Evolutionary conservation across 345 rosid genomes (phyloP).

Genomic region (Ailanthus altissimus): DNA sequence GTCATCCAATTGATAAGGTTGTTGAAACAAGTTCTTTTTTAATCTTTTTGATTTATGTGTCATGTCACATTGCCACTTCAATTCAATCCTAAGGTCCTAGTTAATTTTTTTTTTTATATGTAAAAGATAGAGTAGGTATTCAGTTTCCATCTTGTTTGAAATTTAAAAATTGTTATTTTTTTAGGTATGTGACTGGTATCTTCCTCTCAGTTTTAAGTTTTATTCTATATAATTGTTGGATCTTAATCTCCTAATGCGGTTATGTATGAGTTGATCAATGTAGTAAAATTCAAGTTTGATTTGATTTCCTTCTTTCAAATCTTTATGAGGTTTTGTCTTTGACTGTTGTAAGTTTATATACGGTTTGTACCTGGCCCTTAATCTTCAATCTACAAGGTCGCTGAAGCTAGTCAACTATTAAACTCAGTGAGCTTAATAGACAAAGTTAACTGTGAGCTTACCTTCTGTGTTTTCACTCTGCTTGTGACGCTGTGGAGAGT

Average conservation of each 20-base stretch:
- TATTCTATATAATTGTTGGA: background rate
- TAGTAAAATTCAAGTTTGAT: background rate
- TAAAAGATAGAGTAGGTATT: background rate
- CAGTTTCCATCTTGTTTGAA: background rate
- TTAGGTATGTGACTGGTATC: background rate
- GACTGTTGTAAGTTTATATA: background rate
- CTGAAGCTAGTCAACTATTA: background rate
- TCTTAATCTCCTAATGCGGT: background rate
- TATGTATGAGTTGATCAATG: background rate
- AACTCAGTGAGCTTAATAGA: background rate
- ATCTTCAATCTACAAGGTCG: background rate
- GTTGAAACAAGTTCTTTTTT: background rate
- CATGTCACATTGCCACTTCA: background rate
- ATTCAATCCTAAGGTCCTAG: background rate
- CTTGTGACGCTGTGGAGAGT: background rate
- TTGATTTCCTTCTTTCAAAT: slow-evolving; percentile 13
- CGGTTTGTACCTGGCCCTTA: background rate
- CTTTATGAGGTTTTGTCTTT: background rate
- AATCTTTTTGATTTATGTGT: background rate
- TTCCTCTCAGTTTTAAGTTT: background rate
- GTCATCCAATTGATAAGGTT: background rate
- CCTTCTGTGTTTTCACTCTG: background rate
- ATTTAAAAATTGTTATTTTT: background rate
- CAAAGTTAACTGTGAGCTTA: background rate
- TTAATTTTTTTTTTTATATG: background rate